Evolutionary conservation across 2,329 filamentous ascomycete species (phyloP).

Genomic region (Fusarium pilosicola): DNA sequence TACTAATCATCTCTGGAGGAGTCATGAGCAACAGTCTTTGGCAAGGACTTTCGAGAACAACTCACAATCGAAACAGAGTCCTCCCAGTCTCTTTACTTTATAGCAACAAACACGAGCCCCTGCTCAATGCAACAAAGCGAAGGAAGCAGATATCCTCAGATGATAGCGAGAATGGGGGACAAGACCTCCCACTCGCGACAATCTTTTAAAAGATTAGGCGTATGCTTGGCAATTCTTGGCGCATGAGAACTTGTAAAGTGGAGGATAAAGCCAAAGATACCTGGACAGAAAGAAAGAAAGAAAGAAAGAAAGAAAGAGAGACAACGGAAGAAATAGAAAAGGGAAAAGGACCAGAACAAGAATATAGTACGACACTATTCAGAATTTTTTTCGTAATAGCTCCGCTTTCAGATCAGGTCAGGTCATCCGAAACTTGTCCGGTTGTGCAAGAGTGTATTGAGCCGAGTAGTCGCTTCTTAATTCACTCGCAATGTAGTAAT

Average conservation of each 20-base stretch:
- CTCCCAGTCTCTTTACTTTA: neutral
- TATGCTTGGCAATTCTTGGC: constrained; percentile 37
- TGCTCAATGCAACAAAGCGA: constrained; percentile 5
- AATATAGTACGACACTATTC: neutral
- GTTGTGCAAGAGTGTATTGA: constrained; percentile 5
- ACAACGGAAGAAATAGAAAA: constrained; percentile 2
- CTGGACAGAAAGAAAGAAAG: neutral
- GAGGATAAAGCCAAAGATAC: neutral
- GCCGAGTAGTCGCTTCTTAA: neutral
- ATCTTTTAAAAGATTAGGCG: constrained; percentile 27
- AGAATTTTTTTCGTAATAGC: constrained; percentile 14
- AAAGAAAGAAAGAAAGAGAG: neutral
- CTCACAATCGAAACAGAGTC: neutral
- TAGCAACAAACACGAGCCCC: neutral
- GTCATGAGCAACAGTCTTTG: neutral
- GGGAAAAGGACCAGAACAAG: neutral
- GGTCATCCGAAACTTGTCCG: constrained; percentile 30
- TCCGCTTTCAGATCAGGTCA: constrained; percentile 32
- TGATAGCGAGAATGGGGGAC: neutral
- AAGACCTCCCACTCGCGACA: constrained; percentile 27
- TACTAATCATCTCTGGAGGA: constrained; percentile 4
- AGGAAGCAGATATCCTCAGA: neutral
- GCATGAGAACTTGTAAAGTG: neutral
- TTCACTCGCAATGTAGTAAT: neutral
- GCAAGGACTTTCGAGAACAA: neutral